These are phyloP conservation scores for Amniculicola lignicola DNA, from an alignment of 495 filamentous ascomycete species.

Conservation along the genomic window DNA sequence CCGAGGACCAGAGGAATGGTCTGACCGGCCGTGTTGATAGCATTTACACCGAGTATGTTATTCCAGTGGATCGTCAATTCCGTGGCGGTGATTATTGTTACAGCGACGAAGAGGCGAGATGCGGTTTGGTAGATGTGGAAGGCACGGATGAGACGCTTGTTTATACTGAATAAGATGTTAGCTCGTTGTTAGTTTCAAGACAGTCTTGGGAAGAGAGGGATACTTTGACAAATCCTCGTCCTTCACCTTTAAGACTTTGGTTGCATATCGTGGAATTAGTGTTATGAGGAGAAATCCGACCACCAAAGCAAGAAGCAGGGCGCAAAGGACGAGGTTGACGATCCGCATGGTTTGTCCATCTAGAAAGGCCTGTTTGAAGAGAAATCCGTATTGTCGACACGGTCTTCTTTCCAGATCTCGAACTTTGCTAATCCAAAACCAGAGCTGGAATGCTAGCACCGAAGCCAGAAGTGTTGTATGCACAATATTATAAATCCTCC, in stretches of 20 bases:
- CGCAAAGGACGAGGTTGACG: neutral
- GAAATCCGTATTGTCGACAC: conserved; percentile 9
- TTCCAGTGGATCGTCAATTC: conserved; percentile 21
- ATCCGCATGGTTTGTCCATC: neutral
- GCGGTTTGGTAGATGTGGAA: conserved; percentile 5
- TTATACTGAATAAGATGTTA: neutral
- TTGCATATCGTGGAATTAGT: neutral
- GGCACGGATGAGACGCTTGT: neutral
- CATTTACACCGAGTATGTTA: conserved; percentile 2
- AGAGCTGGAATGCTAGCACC: conserved; percentile 9
- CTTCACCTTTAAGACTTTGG: neutral
- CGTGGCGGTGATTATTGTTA: conserved; percentile 4
- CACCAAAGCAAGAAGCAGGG: neutral
- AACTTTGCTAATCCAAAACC: conserved; percentile 13
- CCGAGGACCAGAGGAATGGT: conserved; percentile 5
- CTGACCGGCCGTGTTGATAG: conserved; percentile 6
- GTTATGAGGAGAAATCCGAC: neutral
- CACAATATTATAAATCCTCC: neutral
- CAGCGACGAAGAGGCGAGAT: conserved; percentile 5
- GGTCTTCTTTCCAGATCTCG: neutral
- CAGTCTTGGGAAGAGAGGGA: neutral
- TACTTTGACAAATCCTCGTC: neutral
- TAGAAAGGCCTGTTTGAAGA: conserved; percentile 1
- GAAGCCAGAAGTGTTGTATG: neutral
- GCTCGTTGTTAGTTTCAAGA: neutral